Evolutionary conservation across 1,284 basidiomycete species (phyloP).

Genomic region (Meira miltonrushii): DNA sequence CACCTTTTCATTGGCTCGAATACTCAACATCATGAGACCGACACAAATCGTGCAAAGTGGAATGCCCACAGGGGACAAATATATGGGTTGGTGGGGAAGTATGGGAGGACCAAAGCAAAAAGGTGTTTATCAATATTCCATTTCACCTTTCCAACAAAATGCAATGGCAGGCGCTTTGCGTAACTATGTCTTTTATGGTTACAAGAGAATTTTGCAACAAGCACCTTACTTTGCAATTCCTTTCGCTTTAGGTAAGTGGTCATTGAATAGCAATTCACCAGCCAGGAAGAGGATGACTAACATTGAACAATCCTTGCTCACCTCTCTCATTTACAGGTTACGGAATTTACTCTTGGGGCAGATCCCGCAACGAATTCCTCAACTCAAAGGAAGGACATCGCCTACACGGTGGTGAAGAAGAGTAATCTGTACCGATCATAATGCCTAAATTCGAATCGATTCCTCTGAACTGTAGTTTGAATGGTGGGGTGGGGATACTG

Average conservation of each 20-base stretch:
- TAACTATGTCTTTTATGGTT: conserved; percentile 48
- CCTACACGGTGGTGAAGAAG: conserved; percentile 30
- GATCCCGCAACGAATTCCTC: conserved; percentile 44
- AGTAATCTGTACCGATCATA: conserved; percentile 13
- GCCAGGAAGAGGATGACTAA: not conserved
- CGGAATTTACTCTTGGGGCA: conserved; percentile 48
- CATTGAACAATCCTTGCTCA: not conserved
- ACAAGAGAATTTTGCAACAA: conserved; percentile 47
- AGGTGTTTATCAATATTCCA: conserved; percentile 44
- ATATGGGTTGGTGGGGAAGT: conserved; percentile 52
- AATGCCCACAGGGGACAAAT: conserved; percentile 48
- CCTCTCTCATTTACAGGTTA: conserved; percentile 26
- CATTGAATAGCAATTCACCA: too few relatives aligned
- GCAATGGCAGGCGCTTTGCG: conserved; percentile 46
- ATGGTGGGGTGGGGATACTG: too few relatives aligned
- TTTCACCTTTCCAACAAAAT: conserved; percentile 50
- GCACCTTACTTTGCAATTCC: conserved; percentile 49
- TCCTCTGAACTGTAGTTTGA: too few relatives aligned
- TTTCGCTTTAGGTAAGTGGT: conserved; percentile 31
- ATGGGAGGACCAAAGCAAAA: conserved; percentile 48
- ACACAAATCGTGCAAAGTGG: conserved; percentile 20
- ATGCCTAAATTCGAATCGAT: too few relatives aligned
- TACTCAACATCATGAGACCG: conserved; percentile 8
- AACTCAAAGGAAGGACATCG: conserved; percentile 51
- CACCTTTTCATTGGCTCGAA: too few relatives aligned